phyloP scores from a whole-genome alignment of 1,284 basidiomycete genomes.

The Volvariella surrecta region DNA sequence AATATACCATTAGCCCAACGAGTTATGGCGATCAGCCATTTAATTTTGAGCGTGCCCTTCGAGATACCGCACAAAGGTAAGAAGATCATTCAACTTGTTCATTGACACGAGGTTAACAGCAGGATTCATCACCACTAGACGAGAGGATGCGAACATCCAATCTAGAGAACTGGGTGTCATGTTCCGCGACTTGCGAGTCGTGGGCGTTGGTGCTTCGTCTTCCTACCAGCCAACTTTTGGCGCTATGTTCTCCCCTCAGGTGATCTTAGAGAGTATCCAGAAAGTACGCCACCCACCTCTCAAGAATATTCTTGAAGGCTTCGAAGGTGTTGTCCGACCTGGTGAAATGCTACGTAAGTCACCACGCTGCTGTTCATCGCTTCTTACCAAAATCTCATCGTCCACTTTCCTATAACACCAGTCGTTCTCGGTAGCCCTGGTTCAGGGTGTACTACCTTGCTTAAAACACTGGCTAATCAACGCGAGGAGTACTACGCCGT shows the following conservation, averaged over 20 bases:
- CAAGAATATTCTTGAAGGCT: slow-evolving; percentile 31
- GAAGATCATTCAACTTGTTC: slow-evolving; percentile 8
- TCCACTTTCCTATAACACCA: slow-evolving; percentile 12
- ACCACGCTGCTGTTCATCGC: not conserved
- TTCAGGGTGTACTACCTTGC: slow-evolving; percentile 49
- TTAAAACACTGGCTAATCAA: slow-evolving; percentile 52
- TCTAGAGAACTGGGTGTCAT: slow-evolving; percentile 39
- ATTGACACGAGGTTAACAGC: not conserved
- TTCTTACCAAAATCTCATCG: not conserved
- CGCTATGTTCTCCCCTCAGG: slow-evolving; percentile 27
- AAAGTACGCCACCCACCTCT: slow-evolving; percentile 26
- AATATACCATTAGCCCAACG: slow-evolving; percentile 1
- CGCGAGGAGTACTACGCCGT: slow-evolving; percentile 44
- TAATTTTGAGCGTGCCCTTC: slow-evolving; percentile 29
- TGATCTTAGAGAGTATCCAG: slow-evolving; percentile 19
- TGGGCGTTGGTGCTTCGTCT: slow-evolving; percentile 33
- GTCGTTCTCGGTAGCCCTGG: slow-evolving; percentile 54
- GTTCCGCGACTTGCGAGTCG: slow-evolving; percentile 39
- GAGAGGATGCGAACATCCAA: slow-evolving; percentile 32
- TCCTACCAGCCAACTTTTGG: slow-evolving; percentile 35
- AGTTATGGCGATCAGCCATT: too few species aligned
- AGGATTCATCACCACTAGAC: slow-evolving; percentile 19
- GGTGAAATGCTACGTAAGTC: slow-evolving; percentile 47
- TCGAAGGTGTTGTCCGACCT: slow-evolving; percentile 36
- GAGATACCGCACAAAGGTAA: slow-evolving; percentile 24